Conservation (phyloP, 805 yeast species). For the Priceomyces melissophilus region DNA sequence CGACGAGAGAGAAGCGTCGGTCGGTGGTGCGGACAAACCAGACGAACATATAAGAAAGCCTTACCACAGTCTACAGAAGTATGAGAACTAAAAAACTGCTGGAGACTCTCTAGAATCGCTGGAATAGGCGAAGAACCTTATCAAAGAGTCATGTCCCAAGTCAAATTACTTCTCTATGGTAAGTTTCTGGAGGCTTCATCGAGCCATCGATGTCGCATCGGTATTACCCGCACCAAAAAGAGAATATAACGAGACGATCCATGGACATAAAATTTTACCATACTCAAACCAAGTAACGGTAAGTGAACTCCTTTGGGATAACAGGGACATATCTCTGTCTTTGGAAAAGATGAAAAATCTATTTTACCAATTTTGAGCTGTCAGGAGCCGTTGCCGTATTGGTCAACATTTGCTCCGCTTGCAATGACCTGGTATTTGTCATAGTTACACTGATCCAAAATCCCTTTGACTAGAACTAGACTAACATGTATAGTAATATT, state of each 20-base stretch:
- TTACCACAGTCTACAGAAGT: no score
- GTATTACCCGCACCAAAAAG: constrained; percentile 1
- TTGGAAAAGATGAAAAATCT: constrained; percentile 33
- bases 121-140: no score
- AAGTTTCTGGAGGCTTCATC: no score
- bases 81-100: no score
- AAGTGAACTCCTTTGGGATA: not conserved
- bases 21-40: no score
- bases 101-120: no score
- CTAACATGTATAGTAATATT: not conserved
- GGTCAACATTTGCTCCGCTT: constrained; percentile 41
- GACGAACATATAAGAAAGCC: no score
- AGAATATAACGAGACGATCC: not conserved
- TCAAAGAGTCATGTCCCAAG: no score
- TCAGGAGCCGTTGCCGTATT: constrained; percentile 46
- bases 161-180: no score
- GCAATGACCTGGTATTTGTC: constrained; percentile 73
- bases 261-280: no score
- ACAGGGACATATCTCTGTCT: not conserved
- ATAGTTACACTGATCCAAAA: constrained; percentile 76
- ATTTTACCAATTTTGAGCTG: constrained; percentile 36
- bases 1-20: no score
- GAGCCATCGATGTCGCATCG: not conserved
- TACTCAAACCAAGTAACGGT: no score
- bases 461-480: constrained; percentile 1